Conservation (phyloP, 164 flowering plant species). For the Hamamelis virginiana region DNA sequence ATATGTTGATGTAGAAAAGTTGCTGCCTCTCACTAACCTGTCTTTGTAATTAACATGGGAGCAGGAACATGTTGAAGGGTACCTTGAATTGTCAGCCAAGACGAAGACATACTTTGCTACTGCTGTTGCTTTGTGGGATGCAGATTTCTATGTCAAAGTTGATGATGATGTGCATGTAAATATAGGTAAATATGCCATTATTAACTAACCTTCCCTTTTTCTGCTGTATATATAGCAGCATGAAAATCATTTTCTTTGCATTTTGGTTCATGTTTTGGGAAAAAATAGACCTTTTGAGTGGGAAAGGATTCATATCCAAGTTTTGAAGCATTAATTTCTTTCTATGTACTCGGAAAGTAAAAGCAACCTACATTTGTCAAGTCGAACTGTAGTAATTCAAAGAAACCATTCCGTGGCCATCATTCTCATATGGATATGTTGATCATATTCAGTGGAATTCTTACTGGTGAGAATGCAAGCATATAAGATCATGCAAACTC, state of each 20-base stretch:
- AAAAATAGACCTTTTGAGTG: not conserved
- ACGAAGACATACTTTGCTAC: conserved; percentile 80
- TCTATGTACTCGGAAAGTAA: no score
- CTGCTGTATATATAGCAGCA: not conserved
- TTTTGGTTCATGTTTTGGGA: no score
- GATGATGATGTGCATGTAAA: conserved; percentile 96
- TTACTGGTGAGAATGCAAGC: not conserved
- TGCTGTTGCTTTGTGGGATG: conserved; percentile 90
- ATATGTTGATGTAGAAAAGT: no score
- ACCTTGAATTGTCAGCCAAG: conserved; percentile 88
- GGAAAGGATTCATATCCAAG: not conserved
- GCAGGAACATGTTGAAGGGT: conserved; percentile 94
- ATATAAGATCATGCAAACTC: not conserved
- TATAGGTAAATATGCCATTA: conserved; percentile 52
- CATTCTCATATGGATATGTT: no score
- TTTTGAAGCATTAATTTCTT: no score
- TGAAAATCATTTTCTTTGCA: no score
- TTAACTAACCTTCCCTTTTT: not conserved
- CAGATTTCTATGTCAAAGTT: conserved; percentile 88
- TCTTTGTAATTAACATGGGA: not conserved
- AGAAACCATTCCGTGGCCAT: no score
- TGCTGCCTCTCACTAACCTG: not conserved
- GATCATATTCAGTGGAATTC: not conserved
- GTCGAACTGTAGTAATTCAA: no score
- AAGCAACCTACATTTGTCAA: no score